phyloP scores from a whole-genome alignment of 306 rosid species.

The Arachis stenosperma region DNA sequence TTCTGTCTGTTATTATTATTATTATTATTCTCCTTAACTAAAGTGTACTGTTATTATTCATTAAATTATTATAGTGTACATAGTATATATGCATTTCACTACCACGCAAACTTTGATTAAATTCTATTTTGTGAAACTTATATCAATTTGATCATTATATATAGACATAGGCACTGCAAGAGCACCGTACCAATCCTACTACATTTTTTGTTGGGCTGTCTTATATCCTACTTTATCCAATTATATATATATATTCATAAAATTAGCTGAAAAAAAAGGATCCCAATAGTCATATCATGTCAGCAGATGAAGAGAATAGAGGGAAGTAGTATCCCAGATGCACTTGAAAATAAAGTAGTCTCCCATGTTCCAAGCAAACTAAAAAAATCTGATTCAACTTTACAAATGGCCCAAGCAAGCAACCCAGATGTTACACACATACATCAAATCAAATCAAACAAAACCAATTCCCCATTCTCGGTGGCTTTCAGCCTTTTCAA shows the following conservation, averaged over 20 bases:
- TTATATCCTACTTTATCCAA: not conserved
- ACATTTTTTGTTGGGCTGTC: slow-evolving; percentile 22
- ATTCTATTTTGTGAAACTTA: not conserved
- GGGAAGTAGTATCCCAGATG: slow-evolving; percentile 40
- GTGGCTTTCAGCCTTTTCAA: slow-evolving; percentile 66
- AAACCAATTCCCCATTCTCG: slow-evolving; percentile 58
- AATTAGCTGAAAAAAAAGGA: too few relatives aligned
- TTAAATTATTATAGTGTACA: too few relatives aligned
- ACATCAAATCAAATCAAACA: slow-evolving; percentile 75
- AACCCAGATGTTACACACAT: slow-evolving; percentile 60
- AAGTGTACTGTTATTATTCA: too few relatives aligned
- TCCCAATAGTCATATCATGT: not conserved
- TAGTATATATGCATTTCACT: too few relatives aligned
- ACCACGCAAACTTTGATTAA: not conserved
- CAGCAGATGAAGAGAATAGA: slow-evolving; percentile 33
- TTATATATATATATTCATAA: too few relatives aligned
- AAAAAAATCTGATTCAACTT: slow-evolving; percentile 51
- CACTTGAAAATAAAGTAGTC: slow-evolving; percentile 50
- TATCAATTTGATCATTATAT: slow-evolving; percentile 11
- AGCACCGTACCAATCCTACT: slow-evolving; percentile 6
- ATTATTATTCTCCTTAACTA: too few relatives aligned
- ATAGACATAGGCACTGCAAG: not conserved
- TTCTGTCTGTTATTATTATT: too few relatives aligned
- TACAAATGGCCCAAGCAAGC: slow-evolving; percentile 51
- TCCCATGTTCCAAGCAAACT: slow-evolving; percentile 55